Evolutionary conservation across 2,329 filamentous ascomycete species (phyloP), one percentile per base, ranked within the genome.

Genomic region (Colletotrichum endophyticum): DNA sequence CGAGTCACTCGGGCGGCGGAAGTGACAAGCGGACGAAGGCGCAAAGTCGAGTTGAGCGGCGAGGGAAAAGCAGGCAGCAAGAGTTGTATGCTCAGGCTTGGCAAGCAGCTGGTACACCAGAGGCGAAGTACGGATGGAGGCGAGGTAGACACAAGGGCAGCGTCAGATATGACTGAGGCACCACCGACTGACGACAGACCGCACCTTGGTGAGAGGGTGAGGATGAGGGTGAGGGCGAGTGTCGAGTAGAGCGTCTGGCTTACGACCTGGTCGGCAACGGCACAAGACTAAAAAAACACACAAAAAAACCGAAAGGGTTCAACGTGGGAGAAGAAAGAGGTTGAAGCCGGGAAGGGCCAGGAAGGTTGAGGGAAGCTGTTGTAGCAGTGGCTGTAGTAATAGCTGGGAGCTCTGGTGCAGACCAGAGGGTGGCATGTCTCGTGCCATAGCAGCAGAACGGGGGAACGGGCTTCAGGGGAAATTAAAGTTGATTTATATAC

Each of bases 401-500:
- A 68, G 72, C 67, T 67, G 72, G 67, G 78, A 82, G 81, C 81
- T 84, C 83, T 83, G 83, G 81, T 82, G 83, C 82, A 80, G 82
- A 81, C 82, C 85, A 80, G 80, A 81, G 83, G 80, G 83, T 82
- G 84, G 85, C 83, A 80, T 83, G 83, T 84, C 84, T 86, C 84
- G 85, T 86, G 84, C 85, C 86, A 86, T 86, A 80, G 79, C 80
- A 84, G 75, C 80, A 80, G 79, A 80, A 83, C 80, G 80, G 82
- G 83, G 75, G 83, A 82, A 69, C 73, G 67, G 67, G 67, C 68
- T 78, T 72, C 77, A 79, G 73, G 70, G 80, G 81, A 82, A 84
- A 82, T 83, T 83, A 82, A 80, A 83, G 81, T 85, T 84, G 83
- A 78, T 81, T 87, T 86, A 76, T 85, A 85, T 85, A 85, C 80